phyloP scores from a whole-genome alignment of 225 moss, liverwort and hornwort genomes.

The Sphagnum tenellum region DNA sequence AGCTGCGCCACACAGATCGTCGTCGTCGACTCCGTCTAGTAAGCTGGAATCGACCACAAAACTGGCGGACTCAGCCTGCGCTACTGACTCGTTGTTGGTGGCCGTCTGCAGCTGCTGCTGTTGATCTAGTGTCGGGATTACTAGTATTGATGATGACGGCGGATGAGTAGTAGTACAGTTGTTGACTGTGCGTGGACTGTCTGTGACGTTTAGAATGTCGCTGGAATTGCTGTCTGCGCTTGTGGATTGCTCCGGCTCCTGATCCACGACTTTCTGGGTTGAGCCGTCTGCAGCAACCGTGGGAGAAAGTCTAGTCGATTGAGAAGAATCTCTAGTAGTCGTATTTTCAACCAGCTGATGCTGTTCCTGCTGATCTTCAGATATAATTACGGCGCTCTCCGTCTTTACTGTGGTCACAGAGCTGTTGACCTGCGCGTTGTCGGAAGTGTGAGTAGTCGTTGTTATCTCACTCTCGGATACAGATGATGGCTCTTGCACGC shows the following conservation, averaged over 20 bases:
- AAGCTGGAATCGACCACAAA: conserved; percentile 4
- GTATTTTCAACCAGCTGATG: background rate
- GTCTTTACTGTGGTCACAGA: background rate
- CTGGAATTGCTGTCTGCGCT: conserved; percentile 74
- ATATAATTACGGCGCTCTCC: background rate
- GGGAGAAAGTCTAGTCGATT: conserved; percentile 5
- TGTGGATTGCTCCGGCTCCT: conserved; percentile 38
- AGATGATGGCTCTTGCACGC: conserved; percentile 8
- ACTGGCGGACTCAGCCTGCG: conserved; percentile 8
- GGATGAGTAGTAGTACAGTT: conserved; percentile 15
- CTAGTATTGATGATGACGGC: too few relatives aligned
- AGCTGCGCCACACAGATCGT: conserved; percentile 3
- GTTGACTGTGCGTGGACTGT: conserved; percentile 41
- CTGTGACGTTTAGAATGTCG: conserved; percentile 62
- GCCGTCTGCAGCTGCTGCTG: too few relatives aligned
- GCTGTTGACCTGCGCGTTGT: background rate
- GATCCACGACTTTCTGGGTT: conserved; percentile 11
- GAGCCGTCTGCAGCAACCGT: conserved; percentile 10
- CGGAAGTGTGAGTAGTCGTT: background rate
- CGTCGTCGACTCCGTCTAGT: conserved; percentile 1
- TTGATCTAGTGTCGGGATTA: too few relatives aligned
- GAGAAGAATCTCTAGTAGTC: background rate
- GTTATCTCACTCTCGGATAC: conserved; percentile 23
- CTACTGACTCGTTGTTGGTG: background rate
- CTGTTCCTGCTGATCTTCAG: too few relatives aligned